Evolutionary conservation across 2,329 filamentous ascomycete genomes (phyloP).

Genomic region (Xylariaceae sp.): DNA sequence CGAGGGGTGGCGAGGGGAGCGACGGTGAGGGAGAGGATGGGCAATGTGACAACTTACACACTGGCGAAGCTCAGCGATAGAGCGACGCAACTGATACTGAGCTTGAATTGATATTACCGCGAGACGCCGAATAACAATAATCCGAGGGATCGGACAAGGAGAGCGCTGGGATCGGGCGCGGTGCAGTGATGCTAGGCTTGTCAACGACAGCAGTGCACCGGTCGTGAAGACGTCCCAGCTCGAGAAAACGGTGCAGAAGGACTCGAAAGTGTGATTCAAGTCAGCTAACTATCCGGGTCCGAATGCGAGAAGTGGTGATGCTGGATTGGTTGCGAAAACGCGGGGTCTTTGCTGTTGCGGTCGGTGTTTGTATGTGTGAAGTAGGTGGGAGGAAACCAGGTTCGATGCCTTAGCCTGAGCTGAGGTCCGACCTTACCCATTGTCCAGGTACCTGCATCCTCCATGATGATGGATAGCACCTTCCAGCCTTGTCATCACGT

Average conservation of each 20-base stretch:
- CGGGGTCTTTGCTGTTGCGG: conserved; percentile 2
- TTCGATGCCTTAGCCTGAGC: conserved; percentile 1
- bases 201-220: background rate
- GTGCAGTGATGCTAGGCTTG: background rate
- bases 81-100: background rate
- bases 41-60: background rate
- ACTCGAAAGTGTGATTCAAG: background rate
- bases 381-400: background rate
- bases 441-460: conserved; percentile 10
- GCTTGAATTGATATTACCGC: background rate
- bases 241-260: background rate
- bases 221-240: background rate
- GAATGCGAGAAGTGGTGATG: background rate
- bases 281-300: background rate
- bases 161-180: background rate
- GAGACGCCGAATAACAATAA: conserved; percentile 1
- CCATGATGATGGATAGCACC: conserved; percentile 1
- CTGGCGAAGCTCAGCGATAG: background rate
- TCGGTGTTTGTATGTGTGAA: background rate
- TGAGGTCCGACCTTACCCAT: background rate
- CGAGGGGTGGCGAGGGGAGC: background rate
- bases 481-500: conserved; percentile 19
- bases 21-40: background rate
- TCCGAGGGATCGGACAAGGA: background rate
- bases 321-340: background rate